Evolutionary conservation across 2,329 filamentous ascomycete genomes (phyloP).

Genomic region (Scytalidium lignicola): DNA sequence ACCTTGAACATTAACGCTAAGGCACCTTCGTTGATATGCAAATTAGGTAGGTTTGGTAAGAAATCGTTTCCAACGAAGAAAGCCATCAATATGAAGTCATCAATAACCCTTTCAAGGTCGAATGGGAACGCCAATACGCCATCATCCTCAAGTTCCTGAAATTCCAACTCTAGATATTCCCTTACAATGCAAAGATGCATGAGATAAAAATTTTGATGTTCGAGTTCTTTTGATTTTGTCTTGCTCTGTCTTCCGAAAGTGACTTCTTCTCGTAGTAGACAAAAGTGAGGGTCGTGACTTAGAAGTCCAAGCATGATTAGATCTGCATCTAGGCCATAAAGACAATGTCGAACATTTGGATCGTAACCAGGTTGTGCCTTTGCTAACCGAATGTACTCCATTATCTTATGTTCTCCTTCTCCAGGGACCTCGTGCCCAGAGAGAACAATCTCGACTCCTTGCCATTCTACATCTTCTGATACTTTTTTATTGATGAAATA

Average conservation of each 20-base stretch:
- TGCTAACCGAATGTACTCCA: constrained; percentile 98
- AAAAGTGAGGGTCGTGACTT: constrained; percentile 98
- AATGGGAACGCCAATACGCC: constrained; percentile 72
- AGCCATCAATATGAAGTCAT: constrained; percentile 99
- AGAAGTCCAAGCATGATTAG: constrained; percentile 97
- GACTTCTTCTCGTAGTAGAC: constrained; percentile 91
- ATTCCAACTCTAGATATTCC: constrained; percentile 95
- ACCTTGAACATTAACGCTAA: constrained; percentile 95
- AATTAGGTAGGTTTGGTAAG: constrained; percentile 87
- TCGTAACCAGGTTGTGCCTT: constrained; percentile 94
- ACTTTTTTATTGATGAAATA: constrained; percentile 99
- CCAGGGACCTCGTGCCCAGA: constrained; percentile 97
- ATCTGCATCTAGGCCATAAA: constrained; percentile 96
- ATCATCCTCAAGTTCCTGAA: constrained; percentile 80
- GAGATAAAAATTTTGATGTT: constrained; percentile 98
- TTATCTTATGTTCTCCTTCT: constrained; percentile 99
- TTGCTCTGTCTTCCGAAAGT: constrained; percentile 88
- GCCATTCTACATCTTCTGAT: constrained; percentile 95
- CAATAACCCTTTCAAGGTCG: constrained; percentile 93
- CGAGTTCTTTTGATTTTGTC: constrained; percentile 88
- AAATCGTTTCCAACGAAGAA: constrained; percentile 99
- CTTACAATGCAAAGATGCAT: constrained; percentile 96
- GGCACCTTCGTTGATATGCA: constrained; percentile 98
- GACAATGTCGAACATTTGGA: constrained; percentile 88
- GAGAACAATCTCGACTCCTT: constrained; percentile 90